Evolutionary conservation across 2,329 filamentous ascomycete genomes (phyloP).

Genomic region (Lasiodiplodia sp.): DNA sequence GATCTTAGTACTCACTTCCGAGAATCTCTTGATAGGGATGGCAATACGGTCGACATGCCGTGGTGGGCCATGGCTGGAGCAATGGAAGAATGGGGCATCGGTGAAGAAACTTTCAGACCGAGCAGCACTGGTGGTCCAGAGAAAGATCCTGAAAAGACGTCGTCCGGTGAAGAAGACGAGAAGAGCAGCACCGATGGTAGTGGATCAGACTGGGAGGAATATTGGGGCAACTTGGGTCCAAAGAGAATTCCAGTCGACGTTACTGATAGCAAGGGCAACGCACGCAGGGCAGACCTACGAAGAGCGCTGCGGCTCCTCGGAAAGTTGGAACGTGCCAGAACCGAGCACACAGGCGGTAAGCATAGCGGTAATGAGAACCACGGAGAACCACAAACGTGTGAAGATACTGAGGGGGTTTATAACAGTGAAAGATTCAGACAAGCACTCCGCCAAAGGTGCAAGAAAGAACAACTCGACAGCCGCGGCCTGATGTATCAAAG

Average conservation of each 20-base stretch:
- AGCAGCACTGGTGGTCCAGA: too few species aligned
- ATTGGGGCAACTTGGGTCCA: not conserved
- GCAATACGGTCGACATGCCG: too few species aligned
- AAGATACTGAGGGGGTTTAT: not conserved
- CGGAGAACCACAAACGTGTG: not conserved
- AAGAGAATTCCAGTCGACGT: not conserved
- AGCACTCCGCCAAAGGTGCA: not conserved
- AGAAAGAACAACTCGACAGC: not conserved
- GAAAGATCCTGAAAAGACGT: not conserved
- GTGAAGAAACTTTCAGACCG: too few species aligned
- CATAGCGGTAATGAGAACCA: not conserved
- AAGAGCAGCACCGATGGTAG: not conserved
- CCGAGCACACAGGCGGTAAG: not conserved
- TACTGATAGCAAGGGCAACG: not conserved
- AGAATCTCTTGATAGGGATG: too few species aligned
- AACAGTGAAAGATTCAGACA: not conserved
- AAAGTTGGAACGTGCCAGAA: not conserved
- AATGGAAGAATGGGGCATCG: too few species aligned
- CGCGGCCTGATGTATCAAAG: not conserved
- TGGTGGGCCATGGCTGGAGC: too few species aligned
- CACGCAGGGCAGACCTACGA: too few species aligned
- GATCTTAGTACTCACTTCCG: too few species aligned
- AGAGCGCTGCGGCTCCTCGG: not conserved
- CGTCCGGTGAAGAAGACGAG: not conserved
- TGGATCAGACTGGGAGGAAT: not conserved